These are phyloP conservation scores for Fonsecaea nubica DNA, from an alignment of 2,329 filamentous ascomycete genomes.

Conservation along the genomic window DNA sequence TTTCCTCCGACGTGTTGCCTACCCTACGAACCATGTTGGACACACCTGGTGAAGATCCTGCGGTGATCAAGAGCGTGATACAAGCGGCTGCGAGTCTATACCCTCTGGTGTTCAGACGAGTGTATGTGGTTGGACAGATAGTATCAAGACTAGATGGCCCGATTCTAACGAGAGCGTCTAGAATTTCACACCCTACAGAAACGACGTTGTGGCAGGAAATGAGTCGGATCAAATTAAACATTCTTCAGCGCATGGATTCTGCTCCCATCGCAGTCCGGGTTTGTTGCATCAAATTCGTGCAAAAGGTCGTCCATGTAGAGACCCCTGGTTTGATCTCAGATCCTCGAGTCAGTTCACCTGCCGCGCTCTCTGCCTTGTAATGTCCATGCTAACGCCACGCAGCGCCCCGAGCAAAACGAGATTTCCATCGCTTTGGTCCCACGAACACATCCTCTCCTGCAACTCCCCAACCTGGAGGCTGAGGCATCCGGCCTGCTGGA, in stretches of 20 bases:
- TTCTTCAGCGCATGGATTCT: conserved; percentile 85
- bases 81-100: conserved; percentile 93
- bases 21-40: conserved; percentile 74
- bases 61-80: conserved; percentile 83
- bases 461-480: conserved; percentile 82
- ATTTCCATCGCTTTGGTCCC: conserved; percentile 87
- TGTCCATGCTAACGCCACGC: conserved; percentile 41
- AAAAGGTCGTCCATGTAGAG: conserved; percentile 90
- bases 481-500: conserved; percentile 91
- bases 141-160: neutral
- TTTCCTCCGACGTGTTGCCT: conserved; percentile 78
- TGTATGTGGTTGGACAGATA: conserved; percentile 68
- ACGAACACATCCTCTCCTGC: conserved; percentile 78
- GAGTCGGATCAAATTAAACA: conserved; percentile 84
- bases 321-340: conserved; percentile 83
- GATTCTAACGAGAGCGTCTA: conserved; percentile 49
- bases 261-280: conserved; percentile 78
- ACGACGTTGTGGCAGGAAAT: conserved; percentile 84
- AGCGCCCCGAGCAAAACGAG: conserved; percentile 77
- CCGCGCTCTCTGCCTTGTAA: neutral
- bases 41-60: conserved; percentile 74
- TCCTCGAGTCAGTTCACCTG: conserved; percentile 69
- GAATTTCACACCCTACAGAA: conserved; percentile 86
- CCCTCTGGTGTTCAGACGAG: conserved; percentile 87
- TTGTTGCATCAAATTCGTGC: conserved; percentile 97